These are phyloP conservation scores for Plantago elongata DNA, from an alignment of 257 asterid genomes.

Conservation along the genomic window DNA sequence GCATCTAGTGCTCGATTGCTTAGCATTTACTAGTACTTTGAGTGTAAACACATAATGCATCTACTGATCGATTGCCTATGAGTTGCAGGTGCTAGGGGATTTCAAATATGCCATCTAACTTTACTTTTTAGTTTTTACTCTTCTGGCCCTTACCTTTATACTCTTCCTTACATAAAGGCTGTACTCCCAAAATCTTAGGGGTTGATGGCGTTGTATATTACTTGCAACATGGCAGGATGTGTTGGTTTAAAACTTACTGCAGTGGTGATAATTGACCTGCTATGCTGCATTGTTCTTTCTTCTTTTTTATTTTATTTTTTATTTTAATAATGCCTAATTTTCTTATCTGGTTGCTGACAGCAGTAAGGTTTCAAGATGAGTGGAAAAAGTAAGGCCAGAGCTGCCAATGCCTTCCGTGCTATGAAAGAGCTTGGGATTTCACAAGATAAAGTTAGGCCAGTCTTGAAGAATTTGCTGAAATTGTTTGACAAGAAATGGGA, in stretches of 20 bases:
- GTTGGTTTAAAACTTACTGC: too few relatives aligned
- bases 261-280: slow-evolving; percentile 10
- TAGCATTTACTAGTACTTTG: too few relatives aligned
- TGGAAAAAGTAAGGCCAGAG: slow-evolving; percentile 31
- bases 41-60: background rate
- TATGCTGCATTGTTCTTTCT: slow-evolving; percentile 2
- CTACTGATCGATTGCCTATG: background rate
- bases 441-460: slow-evolving; percentile 64
- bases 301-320: too few relatives aligned
- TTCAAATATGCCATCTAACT: slow-evolving; percentile 25
- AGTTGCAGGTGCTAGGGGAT: slow-evolving; percentile 8
- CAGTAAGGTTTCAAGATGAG: slow-evolving; percentile 8
- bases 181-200: too few relatives aligned
- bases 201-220: too few relatives aligned
- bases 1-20: too few relatives aligned
- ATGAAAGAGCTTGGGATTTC: slow-evolving; percentile 69
- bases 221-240: too few relatives aligned
- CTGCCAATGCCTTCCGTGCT: slow-evolving; percentile 56
- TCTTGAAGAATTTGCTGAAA: slow-evolving; percentile 57
- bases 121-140: background rate
- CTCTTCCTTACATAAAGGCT: too few relatives aligned
- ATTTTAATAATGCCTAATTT: background rate
- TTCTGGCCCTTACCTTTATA: too few relatives aligned
- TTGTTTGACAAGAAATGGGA: slow-evolving; percentile 72
- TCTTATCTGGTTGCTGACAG: slow-evolving; percentile 22